Percentiles rank a stretch among this genome's conserved stretches.
Conservation (phyloP, 495 filamentous ascomycete species). For the Podospora pseudocomata region DNA sequence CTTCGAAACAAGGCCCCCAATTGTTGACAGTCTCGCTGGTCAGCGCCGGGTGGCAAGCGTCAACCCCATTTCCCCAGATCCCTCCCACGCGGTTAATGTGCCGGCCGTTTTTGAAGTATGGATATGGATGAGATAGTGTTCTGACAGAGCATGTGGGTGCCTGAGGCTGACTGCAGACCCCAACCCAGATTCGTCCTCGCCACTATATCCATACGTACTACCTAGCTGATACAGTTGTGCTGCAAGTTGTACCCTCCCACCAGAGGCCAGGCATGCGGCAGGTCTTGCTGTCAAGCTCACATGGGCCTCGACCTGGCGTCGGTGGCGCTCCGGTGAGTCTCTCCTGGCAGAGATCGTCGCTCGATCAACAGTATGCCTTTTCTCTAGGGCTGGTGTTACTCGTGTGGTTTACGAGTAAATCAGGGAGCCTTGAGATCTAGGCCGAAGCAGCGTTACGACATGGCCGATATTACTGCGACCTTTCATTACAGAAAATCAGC, state of each 20-base stretch:
- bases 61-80: not conserved
- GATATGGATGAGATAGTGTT: not conserved
- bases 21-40: not conserved
- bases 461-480: not conserved
- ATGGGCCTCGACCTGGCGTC: not conserved
- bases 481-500: not conserved
- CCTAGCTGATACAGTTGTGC: not conserved
- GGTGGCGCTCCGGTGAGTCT: not conserved
- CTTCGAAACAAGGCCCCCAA: slow-evolving; percentile 11
- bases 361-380: not conserved
- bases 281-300: not conserved
- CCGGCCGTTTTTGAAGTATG: not conserved
- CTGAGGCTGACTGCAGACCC: not conserved
- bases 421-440: not conserved
- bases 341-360: not conserved
- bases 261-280: not conserved
- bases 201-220: not conserved
- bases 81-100: not conserved
- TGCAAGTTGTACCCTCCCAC: not conserved
- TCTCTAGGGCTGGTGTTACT: not conserved
- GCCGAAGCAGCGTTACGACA: not conserved
- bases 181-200: not conserved
- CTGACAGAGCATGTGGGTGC: not conserved
- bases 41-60: not conserved
- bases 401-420: not conserved